Base-by-base conservation (phyloP, 1,139 yeast genomes). In the Yamadazyma taylorii region DNA sequence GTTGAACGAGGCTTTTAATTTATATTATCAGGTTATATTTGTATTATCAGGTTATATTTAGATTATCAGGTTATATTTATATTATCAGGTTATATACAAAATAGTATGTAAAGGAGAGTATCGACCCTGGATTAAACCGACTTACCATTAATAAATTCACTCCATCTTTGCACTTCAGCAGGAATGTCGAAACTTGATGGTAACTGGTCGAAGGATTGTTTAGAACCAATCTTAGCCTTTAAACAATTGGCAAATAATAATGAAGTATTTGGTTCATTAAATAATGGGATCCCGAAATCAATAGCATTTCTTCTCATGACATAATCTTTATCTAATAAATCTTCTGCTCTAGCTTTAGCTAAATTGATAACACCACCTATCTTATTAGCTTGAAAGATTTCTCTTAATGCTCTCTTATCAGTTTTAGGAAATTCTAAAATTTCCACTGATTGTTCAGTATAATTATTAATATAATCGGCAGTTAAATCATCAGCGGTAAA, bases 281-380 rank as follows among this genome's bases (percentile, higher is more conserved):
- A 90, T 61, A 92, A 74, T 34, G 98, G 97, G 55, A 92, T 85
- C 42, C 87, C 97, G 62, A 94, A 92, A 65, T 92, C 99, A 68
- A 92, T 94, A 36, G 98, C 97, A 61, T 90, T 92, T 73, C 99
- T 84, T 75, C 99, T 84, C 97, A 92, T 92, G 39, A 90, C 85
- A 60, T 92, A 92, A 66, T 92, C 97, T 63, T 85, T 84, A 55
- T 92, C 97, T 47, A 80, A 67, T 50, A 87, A 75, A 48, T 75
- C 69, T 56, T 86, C 94, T 27, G 97, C 98, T 61, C 97, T 80
- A 34, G 88, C 85, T 53, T 75, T 75, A 36, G 98, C 97, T 58
- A 92, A 77, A 68, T 94, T 94, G 76, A 92, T 81, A 23, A 92
- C 98, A 45, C 88, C 84, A 48, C 83, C 78, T 58, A 92, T 81